Base-by-base conservation (phyloP, 2,329 filamentous ascomycete genomes). In the Aspergillus ustus region DNA sequence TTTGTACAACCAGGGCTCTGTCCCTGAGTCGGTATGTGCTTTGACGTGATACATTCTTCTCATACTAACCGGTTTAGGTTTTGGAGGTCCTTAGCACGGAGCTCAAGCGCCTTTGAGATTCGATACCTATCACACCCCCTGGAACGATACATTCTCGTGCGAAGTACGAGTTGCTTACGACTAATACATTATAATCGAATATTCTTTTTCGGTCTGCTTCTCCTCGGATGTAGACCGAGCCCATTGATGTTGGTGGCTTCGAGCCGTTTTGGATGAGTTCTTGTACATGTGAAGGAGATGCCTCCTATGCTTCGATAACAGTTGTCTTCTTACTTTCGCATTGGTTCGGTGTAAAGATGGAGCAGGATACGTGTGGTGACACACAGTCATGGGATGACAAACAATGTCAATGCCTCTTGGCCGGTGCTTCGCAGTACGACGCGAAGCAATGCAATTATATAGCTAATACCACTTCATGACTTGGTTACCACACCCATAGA, bases 1-100 rank as follows among this genome's bases (percentile, higher is more conserved):
- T 72, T 73, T 89, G 50, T 87, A 87, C 64, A 88, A 88, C 72
- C 86, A 89, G 69, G 87, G 86, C 3, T 77, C 82, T 17, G 79
- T 89, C 58, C 80, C 82, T 29, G 79, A 83, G 59, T 80, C 83
- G 75, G 85, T 88, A 73, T 63, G 75, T 49, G 34, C 15, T 15
- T 17, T 25, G 25, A 13, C 8, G 6, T 5, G 17, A 20, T 49
- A 31, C 20, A 19, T 22, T 13, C 7, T 25, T 20, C 31, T 25
- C 22, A 28, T 19, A 25, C 51, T 59, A 37, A 57, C n/a, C 17
- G 11, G 22, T 9, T 22, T 54, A 61, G 59, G 43, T 61, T 52
- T 25, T 61, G 45, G 59, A 61, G 13, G 40, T 29, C 28, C 43
- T 61, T 28, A 61, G 45, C 54, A 37, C 54, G n/a, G 54, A 61